A percentile compares a stretch with the other conserved stretches of the same genome.
phyloP scores from a whole-genome alignment of 2,329 filamentous ascomycete species.

The Rugonectria rugulosa region DNA sequence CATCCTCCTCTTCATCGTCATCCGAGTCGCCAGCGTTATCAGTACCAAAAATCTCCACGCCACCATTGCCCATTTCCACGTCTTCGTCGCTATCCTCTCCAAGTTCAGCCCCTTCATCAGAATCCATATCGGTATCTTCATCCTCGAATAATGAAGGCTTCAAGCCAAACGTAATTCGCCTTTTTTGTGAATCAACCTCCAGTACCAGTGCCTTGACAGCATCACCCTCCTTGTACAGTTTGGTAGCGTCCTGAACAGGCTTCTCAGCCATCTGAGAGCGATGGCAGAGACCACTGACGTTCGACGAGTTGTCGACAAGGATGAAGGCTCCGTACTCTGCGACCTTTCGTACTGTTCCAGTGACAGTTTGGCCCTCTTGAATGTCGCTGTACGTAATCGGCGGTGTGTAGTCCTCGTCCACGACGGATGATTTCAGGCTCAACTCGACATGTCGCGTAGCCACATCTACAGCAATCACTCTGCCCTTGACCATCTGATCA shows the following conservation, averaged over 20 bases:
- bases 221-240: conserved; percentile 90
- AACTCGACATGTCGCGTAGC: conserved; percentile 78
- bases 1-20: conserved; percentile 48
- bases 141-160: conserved; percentile 91
- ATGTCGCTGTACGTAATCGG: conserved; percentile 80
- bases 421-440: conserved; percentile 83
- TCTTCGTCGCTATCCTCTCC: conserved; percentile 59
- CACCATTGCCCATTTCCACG: conserved; percentile 57
- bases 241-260: conserved; percentile 81
- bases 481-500: conserved; percentile 90
- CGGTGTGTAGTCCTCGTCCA: conserved; percentile 80
- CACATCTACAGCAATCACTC: conserved; percentile 76
- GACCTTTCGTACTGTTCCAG: conserved; percentile 90
- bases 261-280: conserved; percentile 90
- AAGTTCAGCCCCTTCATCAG: conserved; percentile 53
- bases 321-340: conserved; percentile 97
- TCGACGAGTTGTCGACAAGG: conserved; percentile 83
- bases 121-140: conserved; percentile 60
- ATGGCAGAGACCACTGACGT: conserved; percentile 93
- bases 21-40: conserved; percentile 55
- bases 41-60: conserved; percentile 54
- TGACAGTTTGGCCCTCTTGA: conserved; percentile 80
- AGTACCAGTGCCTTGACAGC: conserved; percentile 91
- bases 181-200: conserved; percentile 76
- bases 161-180: conserved; percentile 85